Evolutionary conservation across 2,329 filamentous ascomycete species (phyloP), one percentile per base, ranked within the genome.

Genomic region (Sclerotinia trifoliorum): DNA sequence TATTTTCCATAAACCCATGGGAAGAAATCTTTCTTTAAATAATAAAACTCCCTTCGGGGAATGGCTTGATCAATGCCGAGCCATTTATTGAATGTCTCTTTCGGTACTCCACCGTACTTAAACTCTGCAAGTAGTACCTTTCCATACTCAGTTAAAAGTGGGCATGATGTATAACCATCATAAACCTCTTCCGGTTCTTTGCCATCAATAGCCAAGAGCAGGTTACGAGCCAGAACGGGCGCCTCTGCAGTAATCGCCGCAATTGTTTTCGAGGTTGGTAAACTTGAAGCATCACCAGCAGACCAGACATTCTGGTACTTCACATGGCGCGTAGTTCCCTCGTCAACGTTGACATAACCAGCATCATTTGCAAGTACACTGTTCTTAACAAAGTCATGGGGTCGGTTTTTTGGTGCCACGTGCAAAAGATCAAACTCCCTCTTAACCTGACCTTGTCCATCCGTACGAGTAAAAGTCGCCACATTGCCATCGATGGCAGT

Each of bases 11-110:
- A 89, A 3, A 89, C 86, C 86, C 86, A 89, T 0, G 87, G 87
- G 78, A 89, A 89, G 73, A 89, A 89, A 74, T 88, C 83, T 78
- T 87, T 89, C 80, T 89, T 89, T 56, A 89, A 72, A 72, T 88
- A 80, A 71, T 86, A 89, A 74, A 89, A 89, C 0, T 83, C 79
- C 4, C 83, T 81, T 4, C 86, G 81, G 2, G 87, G 87, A 13
- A 78, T 77, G 0, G 76, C 81, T 76, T 89, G 87, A 72, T 89
- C 85, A 8, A 88, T 80, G 0, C 85, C 86, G 19, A 88, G 77
- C 74, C 77, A 78, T 3, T 80, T 77, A 5, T 78, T 80, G 70
- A 89, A 89, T 0, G 87, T 88, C 80, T 89, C 87, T 75, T 88
- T 87, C 8, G 87, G 86, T 71, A 81, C 81, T 11, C 84, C 85